These are phyloP conservation scores for Benincasa hispida DNA, from an alignment of 306 rosid genomes.

Conservation along the genomic window DNA sequence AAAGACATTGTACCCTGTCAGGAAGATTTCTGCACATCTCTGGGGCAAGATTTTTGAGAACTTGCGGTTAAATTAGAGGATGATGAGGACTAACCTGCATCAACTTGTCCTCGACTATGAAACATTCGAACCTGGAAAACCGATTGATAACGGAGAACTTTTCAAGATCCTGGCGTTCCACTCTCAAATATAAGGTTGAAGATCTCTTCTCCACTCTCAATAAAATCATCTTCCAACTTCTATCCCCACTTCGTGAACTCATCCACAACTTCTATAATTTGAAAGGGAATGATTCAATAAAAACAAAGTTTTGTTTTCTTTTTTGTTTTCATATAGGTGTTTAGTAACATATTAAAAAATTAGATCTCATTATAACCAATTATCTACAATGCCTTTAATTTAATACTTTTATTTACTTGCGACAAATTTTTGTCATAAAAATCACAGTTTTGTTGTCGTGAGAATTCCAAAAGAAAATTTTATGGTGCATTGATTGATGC, in stretches of 20 bases:
- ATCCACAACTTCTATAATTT: conserved; percentile 46
- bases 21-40: conserved; percentile 88
- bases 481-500: no score
- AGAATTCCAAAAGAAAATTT: no score
- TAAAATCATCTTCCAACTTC: conserved; percentile 67
- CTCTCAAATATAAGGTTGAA: conserved; percentile 71
- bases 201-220: conserved; percentile 69
- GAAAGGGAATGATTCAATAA: no score
- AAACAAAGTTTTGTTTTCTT: no score
- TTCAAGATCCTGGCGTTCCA: conserved; percentile 84
- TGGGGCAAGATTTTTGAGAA: conserved; percentile 46
- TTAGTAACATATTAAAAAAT: no score
- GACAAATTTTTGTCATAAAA: no score
- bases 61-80: conserved; percentile 36
- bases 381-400: no score
- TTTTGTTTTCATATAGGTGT: no score
- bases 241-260: conserved; percentile 38
- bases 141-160: conserved; percentile 90
- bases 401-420: no score
- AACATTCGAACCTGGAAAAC: conserved; percentile 83
- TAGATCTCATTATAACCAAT: no score
- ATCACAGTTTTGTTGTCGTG: no score
- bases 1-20: conserved; percentile 99
- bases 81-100: conserved; percentile 52
- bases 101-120: conserved; percentile 77